Evolutionary conservation across 2,329 filamentous ascomycete genomes (phyloP).

Genomic region (Venturia asperata): DNA sequence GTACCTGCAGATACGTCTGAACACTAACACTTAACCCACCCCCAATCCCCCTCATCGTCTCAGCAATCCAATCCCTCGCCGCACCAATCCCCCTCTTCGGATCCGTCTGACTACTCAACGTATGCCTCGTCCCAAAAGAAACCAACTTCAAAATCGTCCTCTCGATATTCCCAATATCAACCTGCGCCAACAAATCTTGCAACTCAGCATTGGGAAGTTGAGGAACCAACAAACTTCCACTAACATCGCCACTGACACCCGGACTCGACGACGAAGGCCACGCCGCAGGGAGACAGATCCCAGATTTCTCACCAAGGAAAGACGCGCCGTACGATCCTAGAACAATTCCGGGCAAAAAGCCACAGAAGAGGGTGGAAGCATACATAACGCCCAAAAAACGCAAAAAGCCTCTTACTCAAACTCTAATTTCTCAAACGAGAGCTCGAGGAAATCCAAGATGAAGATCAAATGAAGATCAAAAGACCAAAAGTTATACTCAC

Average conservation of each 20-base stretch:
- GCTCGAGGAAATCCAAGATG: no score
- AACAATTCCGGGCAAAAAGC: not conserved
- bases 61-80: slow-evolving; percentile 50
- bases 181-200: slow-evolving; percentile 33
- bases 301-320: not conserved
- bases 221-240: slow-evolving; percentile 20
- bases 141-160: slow-evolving; percentile 47
- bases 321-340: not conserved
- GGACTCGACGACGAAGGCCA: not conserved
- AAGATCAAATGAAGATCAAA: not conserved
- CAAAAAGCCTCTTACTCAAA: no score
- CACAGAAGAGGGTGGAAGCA: not conserved
- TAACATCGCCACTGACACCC: not conserved
- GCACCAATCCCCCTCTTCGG: slow-evolving; percentile 49
- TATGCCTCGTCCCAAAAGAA: slow-evolving; percentile 52
- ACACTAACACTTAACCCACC: slow-evolving; percentile 46
- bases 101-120: slow-evolving; percentile 47
- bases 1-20: slow-evolving; percentile 45
- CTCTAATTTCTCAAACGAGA: no score
- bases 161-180: slow-evolving; percentile 42
- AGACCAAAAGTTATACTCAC: not conserved
- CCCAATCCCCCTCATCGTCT: slow-evolving; percentile 44
- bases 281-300: not conserved
- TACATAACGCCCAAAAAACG: no score
- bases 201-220: slow-evolving; percentile 38